Conservation (phyloP, 495 filamentous ascomycete genomes). For the Penicillium goetzii region DNA sequence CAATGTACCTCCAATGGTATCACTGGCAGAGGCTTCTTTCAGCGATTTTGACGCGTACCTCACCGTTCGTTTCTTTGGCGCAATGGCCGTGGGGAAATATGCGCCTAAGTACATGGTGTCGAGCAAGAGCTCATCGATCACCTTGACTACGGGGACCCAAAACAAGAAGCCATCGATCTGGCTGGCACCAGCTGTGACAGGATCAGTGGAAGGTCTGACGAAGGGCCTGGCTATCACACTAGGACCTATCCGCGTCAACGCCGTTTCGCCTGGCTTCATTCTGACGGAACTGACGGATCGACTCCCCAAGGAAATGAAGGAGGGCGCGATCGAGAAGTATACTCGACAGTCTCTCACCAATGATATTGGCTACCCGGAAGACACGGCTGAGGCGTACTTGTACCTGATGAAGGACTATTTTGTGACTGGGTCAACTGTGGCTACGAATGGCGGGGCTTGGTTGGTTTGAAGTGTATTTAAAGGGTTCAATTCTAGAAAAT, state of each 20-base stretch:
- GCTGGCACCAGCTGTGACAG: constrained; percentile 45
- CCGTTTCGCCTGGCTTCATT: constrained; percentile 58
- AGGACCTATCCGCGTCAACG: constrained; percentile 62
- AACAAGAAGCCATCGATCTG: constrained; percentile 47
- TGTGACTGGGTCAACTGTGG: constrained; percentile 51
- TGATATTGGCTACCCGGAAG: constrained; percentile 53
- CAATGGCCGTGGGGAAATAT: constrained; percentile 57
- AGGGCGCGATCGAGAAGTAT: constrained; percentile 29
- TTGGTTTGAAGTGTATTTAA: constrained; percentile 13
- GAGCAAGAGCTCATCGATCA: constrained; percentile 49
- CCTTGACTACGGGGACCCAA: constrained; percentile 56
- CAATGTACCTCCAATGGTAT: constrained; percentile 41
- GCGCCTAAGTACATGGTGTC: constrained; percentile 47
- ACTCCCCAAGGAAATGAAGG: constrained; percentile 30
- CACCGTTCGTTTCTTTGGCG: constrained; percentile 56
- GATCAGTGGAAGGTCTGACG: constrained; percentile 45
- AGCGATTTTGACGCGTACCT: constrained; percentile 40
- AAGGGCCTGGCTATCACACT: constrained; percentile 60
- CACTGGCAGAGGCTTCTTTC: constrained; percentile 43
- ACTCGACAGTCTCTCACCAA: constrained; percentile 43
- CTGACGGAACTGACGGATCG: constrained; percentile 54
- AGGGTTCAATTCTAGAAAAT: not conserved
- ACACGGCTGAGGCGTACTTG: constrained; percentile 67
- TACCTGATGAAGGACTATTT: constrained; percentile 65
- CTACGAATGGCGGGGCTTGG: constrained; percentile 41